Evolutionary conservation across 2,329 filamentous ascomycete species (phyloP).

Genomic region (Penicillium nordicum): DNA sequence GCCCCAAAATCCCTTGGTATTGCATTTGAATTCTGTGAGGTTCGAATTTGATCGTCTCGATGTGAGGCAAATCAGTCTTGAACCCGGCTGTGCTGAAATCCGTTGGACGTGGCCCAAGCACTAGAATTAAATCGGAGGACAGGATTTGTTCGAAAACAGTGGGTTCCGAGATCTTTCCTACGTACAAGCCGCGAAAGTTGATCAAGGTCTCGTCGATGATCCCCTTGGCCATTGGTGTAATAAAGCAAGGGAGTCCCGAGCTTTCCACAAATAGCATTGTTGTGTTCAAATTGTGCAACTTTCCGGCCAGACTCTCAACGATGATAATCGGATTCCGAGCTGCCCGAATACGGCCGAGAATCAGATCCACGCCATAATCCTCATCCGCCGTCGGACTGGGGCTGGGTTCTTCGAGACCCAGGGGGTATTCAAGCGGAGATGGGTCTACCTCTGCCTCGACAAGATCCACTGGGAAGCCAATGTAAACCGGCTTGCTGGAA

Average conservation of each 20-base stretch:
- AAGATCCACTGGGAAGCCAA: conserved; percentile 76
- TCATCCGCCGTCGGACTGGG: conserved; percentile 54
- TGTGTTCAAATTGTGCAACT: conserved; percentile 67
- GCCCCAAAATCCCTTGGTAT: conserved; percentile 69
- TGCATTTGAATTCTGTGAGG: conserved; percentile 65
- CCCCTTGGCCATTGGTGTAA: conserved; percentile 83
- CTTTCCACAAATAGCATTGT: conserved; percentile 67
- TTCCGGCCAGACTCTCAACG: conserved; percentile 73
- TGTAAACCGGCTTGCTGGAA: conserved; percentile 71
- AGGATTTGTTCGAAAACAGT: conserved; percentile 28
- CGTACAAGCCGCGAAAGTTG: conserved; percentile 76
- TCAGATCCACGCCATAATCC: conserved; percentile 65
- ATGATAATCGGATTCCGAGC: conserved; percentile 71
- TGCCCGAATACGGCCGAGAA: conserved; percentile 66
- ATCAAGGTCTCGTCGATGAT: conserved; percentile 68
- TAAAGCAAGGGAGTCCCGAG: conserved; percentile 70
- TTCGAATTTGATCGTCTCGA: conserved; percentile 72
- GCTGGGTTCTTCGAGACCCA: conserved; percentile 56
- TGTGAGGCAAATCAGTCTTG: conserved; percentile 70
- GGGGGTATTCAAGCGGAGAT: conserved; percentile 59
- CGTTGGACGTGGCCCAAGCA: conserved; percentile 33
- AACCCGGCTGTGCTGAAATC: conserved; percentile 59
- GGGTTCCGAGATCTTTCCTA: conserved; percentile 64
- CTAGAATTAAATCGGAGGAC: conserved; percentile 31
- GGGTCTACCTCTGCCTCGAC: conserved; percentile 70